Base-by-base conservation (phyloP, 1,284 basidiomycete genomes). In the Puccinia novopanici region DNA sequence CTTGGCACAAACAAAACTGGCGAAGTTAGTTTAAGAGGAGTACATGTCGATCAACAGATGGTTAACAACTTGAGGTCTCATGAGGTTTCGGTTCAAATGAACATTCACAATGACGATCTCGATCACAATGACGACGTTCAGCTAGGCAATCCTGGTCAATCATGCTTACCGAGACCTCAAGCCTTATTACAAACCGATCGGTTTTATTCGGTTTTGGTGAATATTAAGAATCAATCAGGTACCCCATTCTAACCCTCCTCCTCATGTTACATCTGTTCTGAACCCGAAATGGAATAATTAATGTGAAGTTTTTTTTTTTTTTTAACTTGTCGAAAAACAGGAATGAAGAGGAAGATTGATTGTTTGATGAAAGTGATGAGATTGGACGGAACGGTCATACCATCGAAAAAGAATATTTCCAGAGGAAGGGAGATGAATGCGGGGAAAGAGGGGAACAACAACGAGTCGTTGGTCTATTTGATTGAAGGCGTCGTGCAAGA, bases 171-270 rank as follows among this genome's bases (percentile, higher is more conserved):
- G 19, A 15, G 34, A 40, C 59, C 59, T 40, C 27, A 63, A 63
- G 34, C 59, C n/a, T 63, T 27, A 24, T n/a, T 68, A 13, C 19
- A 68, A 17, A 68, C 22, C 42, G 67, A 68, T 50, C n/a, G 15
- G 22, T 68, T 68, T 50, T 68, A 68, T 22, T 68, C 67, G 5
- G n/a, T 68, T 22, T 34, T 27, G 37, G 50, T 27, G 13, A 48
- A 68, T 8, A 48, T 50, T 17, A 68, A 50, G 40, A 68, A 68
- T 42, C 67, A 68, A 45, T 68, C 67, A 48, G 67, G 67, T 68
- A 34, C 59, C 17, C 8, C 9, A 40, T 22, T n/a, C 34, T 40
- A 9, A 24, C 57, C 4, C 57, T 59, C 27, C 1, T 59, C 4
- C 12, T 63, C 12, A 22, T 34, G 2, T 34, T 22, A 12, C 34